phyloP scores from a whole-genome alignment of 2,329 filamentous ascomycete species.

The Ophioceras dolichostomum region DNA sequence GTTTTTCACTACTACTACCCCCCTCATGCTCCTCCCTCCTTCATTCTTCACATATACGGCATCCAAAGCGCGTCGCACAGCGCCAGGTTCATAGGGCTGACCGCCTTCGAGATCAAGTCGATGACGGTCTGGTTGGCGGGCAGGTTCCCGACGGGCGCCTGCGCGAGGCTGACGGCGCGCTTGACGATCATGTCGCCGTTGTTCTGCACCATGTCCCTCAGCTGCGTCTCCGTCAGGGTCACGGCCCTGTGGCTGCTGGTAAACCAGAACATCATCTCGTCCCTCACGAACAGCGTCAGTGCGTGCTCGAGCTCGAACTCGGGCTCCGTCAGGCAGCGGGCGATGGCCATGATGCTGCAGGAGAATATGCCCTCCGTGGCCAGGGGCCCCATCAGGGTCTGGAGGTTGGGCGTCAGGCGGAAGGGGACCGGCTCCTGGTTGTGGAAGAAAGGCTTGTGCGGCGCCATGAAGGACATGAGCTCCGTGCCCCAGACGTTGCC shows the following conservation, averaged over 20 bases:
- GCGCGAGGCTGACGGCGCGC: conserved; percentile 73
- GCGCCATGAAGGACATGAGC: conserved; percentile 79
- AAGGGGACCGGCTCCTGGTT: conserved; percentile 95
- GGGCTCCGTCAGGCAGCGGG: conserved; percentile 82
- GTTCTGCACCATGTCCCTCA: conserved; percentile 48
- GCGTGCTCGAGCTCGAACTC: conserved; percentile 88
- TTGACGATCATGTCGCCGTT: conserved; percentile 92
- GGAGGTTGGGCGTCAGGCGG: conserved; percentile 90
- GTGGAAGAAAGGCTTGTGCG: conserved; percentile 76
- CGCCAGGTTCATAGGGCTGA: conserved; percentile 81
- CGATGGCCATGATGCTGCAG: conserved; percentile 93
- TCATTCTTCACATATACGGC: conserved; percentile 62
- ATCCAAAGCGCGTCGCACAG: conserved; percentile 93
- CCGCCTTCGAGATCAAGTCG: conserved; percentile 82
- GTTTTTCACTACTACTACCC: neutral
- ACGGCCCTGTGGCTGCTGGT: conserved; percentile 59
- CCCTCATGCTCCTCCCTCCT: neutral
- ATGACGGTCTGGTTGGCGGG: conserved; percentile 96
- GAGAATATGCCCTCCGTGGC: conserved; percentile 94
- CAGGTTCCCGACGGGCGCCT: conserved; percentile 64
- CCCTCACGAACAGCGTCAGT: conserved; percentile 84
- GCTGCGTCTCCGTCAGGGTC: conserved; percentile 46
- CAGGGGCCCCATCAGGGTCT: conserved; percentile 90
- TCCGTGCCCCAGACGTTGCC: conserved; percentile 97
- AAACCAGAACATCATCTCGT: conserved; percentile 98